Evolutionary conservation across 192 early-diverging fungal genomes (phyloP), one percentile per base, ranked within the genome.

Genomic region (Anaeromyces robustus): DNA sequence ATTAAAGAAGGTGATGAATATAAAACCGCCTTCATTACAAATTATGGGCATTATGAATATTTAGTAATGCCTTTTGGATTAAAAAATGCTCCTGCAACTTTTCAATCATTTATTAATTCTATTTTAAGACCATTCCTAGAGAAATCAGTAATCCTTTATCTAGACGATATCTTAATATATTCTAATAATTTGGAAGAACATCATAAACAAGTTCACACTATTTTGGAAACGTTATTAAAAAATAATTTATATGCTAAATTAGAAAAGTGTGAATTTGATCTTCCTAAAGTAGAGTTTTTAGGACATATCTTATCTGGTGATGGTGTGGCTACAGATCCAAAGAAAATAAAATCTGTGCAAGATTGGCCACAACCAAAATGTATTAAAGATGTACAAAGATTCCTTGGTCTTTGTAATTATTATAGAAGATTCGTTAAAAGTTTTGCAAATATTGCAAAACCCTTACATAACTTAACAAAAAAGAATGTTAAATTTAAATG

Each of bases 151-250:
- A 81, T 84, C 31, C 78, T 85, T 0, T 90, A 87, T 77, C 77
- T 89, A 4, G 86, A 87, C 29, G 84, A 85, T 39, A 85, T 89
- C 12, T 29, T 89, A 29, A 80, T 87, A 2, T 86, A 81, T 41
- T 88, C 86, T 14, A 9, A 29, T 26, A 77, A 68, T 29, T 31
- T 19, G 52, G 0, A 68, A 37, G 19, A 85, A 77, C 32, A 87
- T 78, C 14, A 34, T 12, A 11, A 68, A 4, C 85, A 86, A 41
- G 79, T 86, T 2, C 29, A 37, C 5, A 12, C 11, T 9, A 80
- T 87, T 3, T 81, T 88, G 28, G 2, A 83, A n/a, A 30, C 59
- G 30, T 80, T 88, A 19, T 29, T 77, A 6, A 79, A 87, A 13
- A 77, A 83, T 78, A 79, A 77, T 68, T 77, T 88, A 26, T 81